A percentile compares a stretch with the other conserved stretches of the same genome.
Conservation (phyloP, 768 basidiomycete species). For the Hypsizygus marmoreus region DNA sequence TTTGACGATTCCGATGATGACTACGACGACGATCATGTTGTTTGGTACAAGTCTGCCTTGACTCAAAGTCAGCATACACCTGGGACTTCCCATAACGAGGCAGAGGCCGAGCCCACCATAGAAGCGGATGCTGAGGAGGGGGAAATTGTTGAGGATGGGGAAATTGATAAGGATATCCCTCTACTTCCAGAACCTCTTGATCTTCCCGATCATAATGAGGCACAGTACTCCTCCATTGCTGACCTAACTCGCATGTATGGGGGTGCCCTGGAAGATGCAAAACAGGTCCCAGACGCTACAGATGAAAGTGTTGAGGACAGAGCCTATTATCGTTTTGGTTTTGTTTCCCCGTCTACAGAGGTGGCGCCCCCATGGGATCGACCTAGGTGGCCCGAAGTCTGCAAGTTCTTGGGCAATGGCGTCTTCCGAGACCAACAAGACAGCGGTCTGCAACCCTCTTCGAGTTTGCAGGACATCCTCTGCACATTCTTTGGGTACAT, state of each 20-base stretch:
- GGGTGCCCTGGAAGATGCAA: no score
- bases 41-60: no score
- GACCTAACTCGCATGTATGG: background rate
- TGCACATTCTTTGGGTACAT: conserved; percentile 9
- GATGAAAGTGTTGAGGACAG: background rate
- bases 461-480: background rate
- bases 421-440: background rate
- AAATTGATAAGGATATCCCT: no score
- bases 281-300: no score
- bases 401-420: conserved; percentile 3
- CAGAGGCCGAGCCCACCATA: no score
- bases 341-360: background rate
- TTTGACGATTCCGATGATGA: conserved; percentile 7
- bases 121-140: no score
- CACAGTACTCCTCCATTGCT: background rate
- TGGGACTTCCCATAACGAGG: no score
- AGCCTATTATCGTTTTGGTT: background rate
- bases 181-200: background rate
- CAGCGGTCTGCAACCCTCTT: background rate
- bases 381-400: background rate
- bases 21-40: background rate
- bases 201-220: background rate
- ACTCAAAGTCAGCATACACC: no score
- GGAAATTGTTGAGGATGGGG: no score
- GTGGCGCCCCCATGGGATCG: background rate